Evolutionary conservation across 768 basidiomycete species (phyloP), one percentile per base, ranked within the genome.

Genomic region (Leccinum fibrillosum): DNA sequence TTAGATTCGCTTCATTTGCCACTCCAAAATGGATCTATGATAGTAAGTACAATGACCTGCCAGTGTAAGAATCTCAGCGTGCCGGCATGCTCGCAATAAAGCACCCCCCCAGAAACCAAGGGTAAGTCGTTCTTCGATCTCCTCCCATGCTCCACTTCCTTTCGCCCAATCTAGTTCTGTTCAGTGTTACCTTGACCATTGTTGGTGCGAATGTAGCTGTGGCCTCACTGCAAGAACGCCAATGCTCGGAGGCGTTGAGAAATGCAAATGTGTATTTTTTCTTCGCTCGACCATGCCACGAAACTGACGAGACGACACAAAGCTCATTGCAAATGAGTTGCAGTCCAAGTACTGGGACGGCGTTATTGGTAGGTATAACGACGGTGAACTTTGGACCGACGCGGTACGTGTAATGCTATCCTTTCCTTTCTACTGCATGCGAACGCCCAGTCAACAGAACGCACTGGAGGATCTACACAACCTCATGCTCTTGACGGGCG

Each of bases 391-490:
- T 17, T 84, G 82, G 83, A 84, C 82, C 1, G 80, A 84, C 62
- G 78, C 81, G 4, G 82, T 83, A 57, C n/a, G 76, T 64, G 5
- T 34, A 47, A 19, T 56, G 2, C 5, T 11, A 35, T 25, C 9
- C 39, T 1, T 49, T 49, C n/a, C 37, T 5, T 53, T 34, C 23
- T 19, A 15, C 44, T 12, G 25, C 50, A 23, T 44, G 21, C 17
- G 13, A 9, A n/a, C 17, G 8, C 10, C 0, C 32, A 23, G 37
- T 55, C 21, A 49, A 55, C n/a, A 84, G 83, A 85, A 84, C 61
- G 75, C 82, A 5, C 62, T 83, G 30, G 83, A 84, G 63, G 82
- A 84, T 61, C 66, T 84, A 13, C 81, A 84, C 61, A 84, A 82
- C 66, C 69, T 84, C 53, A 84, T 84, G 83, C 75, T 84, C 12